Evolutionary conservation across 768 basidiomycete species (phyloP).

Genomic region (Austroboletus festivus): DNA sequence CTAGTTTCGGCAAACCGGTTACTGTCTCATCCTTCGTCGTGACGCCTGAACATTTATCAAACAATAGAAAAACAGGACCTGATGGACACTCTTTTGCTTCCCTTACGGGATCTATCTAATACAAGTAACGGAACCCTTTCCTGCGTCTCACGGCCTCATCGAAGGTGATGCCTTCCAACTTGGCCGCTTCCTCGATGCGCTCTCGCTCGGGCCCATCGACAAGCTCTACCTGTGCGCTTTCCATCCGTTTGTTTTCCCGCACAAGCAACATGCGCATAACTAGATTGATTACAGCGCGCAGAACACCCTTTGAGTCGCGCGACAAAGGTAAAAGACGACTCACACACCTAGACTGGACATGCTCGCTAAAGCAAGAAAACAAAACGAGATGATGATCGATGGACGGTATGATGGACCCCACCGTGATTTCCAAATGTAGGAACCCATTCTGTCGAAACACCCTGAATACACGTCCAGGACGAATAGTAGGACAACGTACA

Average conservation of each 20-base stretch:
- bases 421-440: constrained; percentile 56
- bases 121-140: constrained; percentile 58
- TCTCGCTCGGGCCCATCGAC: constrained; percentile 40
- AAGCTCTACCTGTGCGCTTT: constrained; percentile 43
- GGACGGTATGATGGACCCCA: constrained; percentile 64
- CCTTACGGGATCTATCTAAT: too few species aligned
- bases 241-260: constrained; percentile 48
- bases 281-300: constrained; percentile 11
- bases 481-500: constrained; percentile 38
- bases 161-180: constrained; percentile 55
- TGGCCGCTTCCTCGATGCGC: constrained; percentile 56
- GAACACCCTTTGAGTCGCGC: background rate
- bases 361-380: constrained; percentile 27
- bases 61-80: too few species aligned
- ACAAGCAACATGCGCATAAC: constrained; percentile 47
- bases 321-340: too few species aligned
- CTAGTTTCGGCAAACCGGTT: too few species aligned
- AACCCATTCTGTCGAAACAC: constrained; percentile 45
- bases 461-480: background rate
- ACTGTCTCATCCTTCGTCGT: too few species aligned
- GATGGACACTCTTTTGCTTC: too few species aligned
- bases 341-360: too few species aligned
- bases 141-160: constrained; percentile 56
- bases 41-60: too few species aligned
- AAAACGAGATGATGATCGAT: constrained; percentile 53